Conservation (phyloP, 495 filamentous ascomycete genomes). For the Podospora pseudopauciseta region DNA sequence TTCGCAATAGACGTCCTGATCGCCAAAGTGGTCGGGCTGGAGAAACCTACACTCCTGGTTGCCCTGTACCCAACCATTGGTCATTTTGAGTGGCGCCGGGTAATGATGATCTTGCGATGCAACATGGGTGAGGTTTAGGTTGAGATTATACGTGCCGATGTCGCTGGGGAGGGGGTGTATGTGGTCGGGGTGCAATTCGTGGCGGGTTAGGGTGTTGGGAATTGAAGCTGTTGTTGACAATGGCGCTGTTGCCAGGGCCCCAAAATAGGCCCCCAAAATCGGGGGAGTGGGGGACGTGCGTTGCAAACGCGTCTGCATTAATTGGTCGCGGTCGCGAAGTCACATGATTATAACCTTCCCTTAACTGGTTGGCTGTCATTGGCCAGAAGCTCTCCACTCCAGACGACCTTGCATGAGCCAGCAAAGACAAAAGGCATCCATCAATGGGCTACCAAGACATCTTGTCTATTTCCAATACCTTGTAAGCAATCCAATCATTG, state of each 20-base stretch:
- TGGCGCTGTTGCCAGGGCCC: conserved; percentile 12
- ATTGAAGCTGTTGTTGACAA: conserved; percentile 6
- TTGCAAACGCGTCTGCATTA: conserved; percentile 20
- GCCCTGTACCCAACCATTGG: conserved; percentile 7
- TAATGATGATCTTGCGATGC: neutral
- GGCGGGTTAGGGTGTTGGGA: neutral
- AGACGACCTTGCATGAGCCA: neutral
- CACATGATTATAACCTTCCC: conserved; percentile 21
- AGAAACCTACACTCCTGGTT: conserved; percentile 18
- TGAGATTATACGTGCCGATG: neutral
- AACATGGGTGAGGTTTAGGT: neutral
- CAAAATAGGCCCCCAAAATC: conserved; percentile 12
- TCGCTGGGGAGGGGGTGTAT: neutral
- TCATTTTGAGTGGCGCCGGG: neutral
- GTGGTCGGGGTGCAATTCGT: neutral
- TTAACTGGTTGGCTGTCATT: neutral
- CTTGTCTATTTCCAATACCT: too few species aligned
- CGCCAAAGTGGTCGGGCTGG: conserved; percentile 19
- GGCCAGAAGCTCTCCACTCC: neutral
- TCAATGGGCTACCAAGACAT: too few species aligned
- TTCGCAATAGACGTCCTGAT: conserved; percentile 45
- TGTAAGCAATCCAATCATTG: too few species aligned
- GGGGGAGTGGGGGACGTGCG: conserved; percentile 4
- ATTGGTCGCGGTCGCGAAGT: conserved; percentile 28
- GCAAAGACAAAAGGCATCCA: neutral